Percentiles rank a stretch among this genome's conserved stretches.
These are phyloP conservation scores for Colletotrichum godetiae DNA, from an alignment of 2,329 filamentous ascomycete species.

Conservation along the genomic window DNA sequence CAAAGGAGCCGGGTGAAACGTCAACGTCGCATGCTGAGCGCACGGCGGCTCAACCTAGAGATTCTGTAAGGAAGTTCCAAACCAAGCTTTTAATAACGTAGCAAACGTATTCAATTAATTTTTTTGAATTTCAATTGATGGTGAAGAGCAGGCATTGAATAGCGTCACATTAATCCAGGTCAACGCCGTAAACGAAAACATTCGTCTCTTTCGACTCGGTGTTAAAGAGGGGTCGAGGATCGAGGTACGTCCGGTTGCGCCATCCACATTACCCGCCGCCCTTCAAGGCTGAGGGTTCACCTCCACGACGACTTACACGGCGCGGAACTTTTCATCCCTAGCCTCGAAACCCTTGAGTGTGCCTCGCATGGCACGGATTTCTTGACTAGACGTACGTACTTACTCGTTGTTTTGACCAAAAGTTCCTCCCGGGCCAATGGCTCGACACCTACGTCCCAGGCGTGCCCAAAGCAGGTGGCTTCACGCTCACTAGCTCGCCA, in stretches of 20 bases:
- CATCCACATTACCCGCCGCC: neutral
- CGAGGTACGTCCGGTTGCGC: slow-evolving; percentile 53
- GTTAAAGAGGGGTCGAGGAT: slow-evolving; percentile 60
- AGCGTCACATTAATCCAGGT: slow-evolving; percentile 71
- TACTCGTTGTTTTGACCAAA: slow-evolving; percentile 36
- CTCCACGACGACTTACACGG: too few relatives aligned
- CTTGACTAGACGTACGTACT: neutral
- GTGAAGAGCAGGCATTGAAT: slow-evolving; percentile 61
- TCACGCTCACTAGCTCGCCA: slow-evolving; percentile 86
- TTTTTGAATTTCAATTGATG: neutral
- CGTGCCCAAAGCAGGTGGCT: slow-evolving; percentile 79
- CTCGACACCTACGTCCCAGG: slow-evolving; percentile 83
- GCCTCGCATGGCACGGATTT: too few relatives aligned
- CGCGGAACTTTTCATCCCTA: neutral
- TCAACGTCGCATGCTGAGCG: slow-evolving; percentile 70
- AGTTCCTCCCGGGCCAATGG: slow-evolving; percentile 90
- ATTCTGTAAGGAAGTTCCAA: slow-evolving; percentile 55
- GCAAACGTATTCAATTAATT: too few relatives aligned
- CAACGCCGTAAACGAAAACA: slow-evolving; percentile 71
- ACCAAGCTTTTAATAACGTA: too few relatives aligned
- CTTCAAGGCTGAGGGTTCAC: neutral
- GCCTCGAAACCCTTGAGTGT: too few relatives aligned
- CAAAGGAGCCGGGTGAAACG: neutral
- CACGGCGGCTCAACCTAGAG: slow-evolving; percentile 79
- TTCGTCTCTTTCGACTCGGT: slow-evolving; percentile 75